These are phyloP conservation scores for Plectranthus barbatus DNA, from an alignment of 257 asterid species.

Conservation along the genomic window DNA sequence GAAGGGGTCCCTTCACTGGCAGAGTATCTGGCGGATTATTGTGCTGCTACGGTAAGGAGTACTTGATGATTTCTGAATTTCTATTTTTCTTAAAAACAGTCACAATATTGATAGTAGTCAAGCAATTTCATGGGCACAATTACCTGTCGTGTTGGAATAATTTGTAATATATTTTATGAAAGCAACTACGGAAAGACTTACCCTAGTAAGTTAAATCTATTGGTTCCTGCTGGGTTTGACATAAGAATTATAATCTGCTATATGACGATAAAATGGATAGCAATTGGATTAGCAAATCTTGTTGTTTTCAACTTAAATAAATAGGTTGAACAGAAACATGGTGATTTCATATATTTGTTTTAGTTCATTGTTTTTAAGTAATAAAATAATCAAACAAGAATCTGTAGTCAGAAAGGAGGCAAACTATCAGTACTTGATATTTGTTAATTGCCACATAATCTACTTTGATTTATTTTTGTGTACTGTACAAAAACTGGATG, in stretches of 20 bases:
- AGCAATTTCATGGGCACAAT: neutral
- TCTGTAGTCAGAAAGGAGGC: neutral
- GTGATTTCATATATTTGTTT: neutral
- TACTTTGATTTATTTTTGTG: neutral
- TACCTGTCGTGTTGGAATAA: neutral
- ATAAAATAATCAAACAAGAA: neutral
- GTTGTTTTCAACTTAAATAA: neutral
- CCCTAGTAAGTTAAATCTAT: neutral
- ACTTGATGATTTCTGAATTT: neutral
- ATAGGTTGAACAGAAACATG: neutral
- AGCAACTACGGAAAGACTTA: neutral
- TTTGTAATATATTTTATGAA: neutral
- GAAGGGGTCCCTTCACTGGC: conserved; percentile 76
- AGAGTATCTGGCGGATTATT: conserved; percentile 70
- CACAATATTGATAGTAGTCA: neutral
- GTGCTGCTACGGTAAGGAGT: conserved; percentile 68
- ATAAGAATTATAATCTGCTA: too few species aligned
- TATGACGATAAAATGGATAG: neutral
- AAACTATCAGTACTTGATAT: neutral
- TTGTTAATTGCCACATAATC: neutral
- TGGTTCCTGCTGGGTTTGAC: neutral
- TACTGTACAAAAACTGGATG: neutral
- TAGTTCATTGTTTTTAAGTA: neutral
- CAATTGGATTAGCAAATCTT: neutral
- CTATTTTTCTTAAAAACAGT: conserved; percentile 1